Percentiles rank a stretch among this genome's conserved stretches.
Conservation (phyloP, 345 rosid species). For the Eucalyptus pauciflora region DNA sequence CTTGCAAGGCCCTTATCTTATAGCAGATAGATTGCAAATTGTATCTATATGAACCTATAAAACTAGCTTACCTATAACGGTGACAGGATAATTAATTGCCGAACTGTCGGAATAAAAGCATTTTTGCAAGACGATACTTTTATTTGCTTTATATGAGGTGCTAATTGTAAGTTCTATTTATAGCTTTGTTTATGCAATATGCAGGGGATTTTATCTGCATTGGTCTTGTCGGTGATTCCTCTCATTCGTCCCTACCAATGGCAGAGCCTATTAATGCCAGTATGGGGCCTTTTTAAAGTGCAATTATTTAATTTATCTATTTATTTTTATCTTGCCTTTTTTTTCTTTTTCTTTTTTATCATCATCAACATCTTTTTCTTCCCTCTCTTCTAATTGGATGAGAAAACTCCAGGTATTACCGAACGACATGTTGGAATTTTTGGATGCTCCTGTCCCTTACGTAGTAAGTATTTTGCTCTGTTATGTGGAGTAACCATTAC, state of each 20-base stretch:
- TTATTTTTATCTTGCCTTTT: neutral
- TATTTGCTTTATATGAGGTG: neutral
- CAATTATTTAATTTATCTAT: neutral
- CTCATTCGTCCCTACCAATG: slow-evolving; percentile 84
- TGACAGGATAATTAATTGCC: neutral
- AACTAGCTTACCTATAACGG: neutral
- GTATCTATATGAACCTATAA: neutral
- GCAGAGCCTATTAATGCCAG: slow-evolving; percentile 98
- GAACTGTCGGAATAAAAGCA: neutral
- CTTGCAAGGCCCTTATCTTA: neutral
- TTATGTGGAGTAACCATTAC: neutral
- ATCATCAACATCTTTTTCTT: neutral
- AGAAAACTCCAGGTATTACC: slow-evolving; percentile 66
- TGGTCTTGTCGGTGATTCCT: slow-evolving; percentile 65
- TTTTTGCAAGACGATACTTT: neutral
- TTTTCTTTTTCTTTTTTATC: no score
- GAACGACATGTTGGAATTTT: slow-evolving; percentile 88
- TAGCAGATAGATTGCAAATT: neutral
- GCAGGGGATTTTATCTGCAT: slow-evolving; percentile 85
- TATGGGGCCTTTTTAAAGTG: slow-evolving; percentile 1
- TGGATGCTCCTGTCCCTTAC: slow-evolving; percentile 97
- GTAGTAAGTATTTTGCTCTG: slow-evolving; percentile 41
- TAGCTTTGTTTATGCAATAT: neutral
- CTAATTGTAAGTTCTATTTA: neutral
- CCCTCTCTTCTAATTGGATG: neutral